Evolutionary conservation across 1,284 basidiomycete genomes (phyloP).

Genomic region (Trametes pubescens): DNA sequence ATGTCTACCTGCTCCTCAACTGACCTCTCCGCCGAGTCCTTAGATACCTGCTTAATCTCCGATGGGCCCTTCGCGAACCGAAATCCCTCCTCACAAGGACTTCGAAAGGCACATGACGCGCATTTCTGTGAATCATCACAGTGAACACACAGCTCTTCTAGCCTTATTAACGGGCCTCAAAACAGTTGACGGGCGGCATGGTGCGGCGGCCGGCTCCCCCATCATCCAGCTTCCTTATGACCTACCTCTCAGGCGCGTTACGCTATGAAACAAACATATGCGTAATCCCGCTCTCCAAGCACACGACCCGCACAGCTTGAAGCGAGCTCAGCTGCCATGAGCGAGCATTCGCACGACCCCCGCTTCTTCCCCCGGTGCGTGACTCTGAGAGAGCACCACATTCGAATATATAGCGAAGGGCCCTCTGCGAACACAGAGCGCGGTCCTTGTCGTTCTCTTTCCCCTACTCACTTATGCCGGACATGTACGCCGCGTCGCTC

Average conservation of each 20-base stretch:
- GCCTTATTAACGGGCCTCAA: too few species aligned
- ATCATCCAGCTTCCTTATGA: too few species aligned
- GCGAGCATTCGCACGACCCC: background rate
- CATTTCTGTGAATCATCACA: too few species aligned
- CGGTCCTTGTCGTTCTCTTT: background rate
- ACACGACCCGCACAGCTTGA: background rate
- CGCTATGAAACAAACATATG: background rate
- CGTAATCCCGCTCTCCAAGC: background rate
- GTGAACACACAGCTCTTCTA: too few species aligned
- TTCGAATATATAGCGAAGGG: background rate
- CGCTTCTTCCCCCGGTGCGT: background rate
- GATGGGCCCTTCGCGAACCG: too few species aligned
- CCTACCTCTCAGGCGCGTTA: background rate
- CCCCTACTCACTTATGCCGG: background rate
- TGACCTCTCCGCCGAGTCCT: too few species aligned
- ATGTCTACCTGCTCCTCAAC: too few species aligned
- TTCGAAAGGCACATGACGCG: too few species aligned
- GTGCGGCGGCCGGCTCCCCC: too few species aligned
- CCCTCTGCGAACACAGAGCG: background rate
- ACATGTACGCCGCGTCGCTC: background rate
- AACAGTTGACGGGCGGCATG: too few species aligned
- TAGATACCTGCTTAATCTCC: too few species aligned
- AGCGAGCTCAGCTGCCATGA: background rate
- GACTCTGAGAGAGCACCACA: background rate
- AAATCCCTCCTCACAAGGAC: too few species aligned